phyloP scores from a whole-genome alignment of 1,139 yeast genomes.

The Kodamaea ohmeri region DNA sequence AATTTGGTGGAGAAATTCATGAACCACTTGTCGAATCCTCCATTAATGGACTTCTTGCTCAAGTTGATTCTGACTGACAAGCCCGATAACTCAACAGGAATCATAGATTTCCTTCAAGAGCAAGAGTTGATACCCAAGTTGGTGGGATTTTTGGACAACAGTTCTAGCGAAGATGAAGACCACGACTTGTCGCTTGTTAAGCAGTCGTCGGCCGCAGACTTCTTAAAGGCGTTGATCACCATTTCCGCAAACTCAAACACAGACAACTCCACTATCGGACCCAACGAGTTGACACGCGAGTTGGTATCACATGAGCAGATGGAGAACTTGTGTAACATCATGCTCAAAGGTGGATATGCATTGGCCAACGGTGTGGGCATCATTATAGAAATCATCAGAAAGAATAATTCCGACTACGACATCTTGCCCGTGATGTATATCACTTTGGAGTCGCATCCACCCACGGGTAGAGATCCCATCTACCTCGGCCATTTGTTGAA shows the following conservation, averaged over 20 bases:
- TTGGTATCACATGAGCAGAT: slow-evolving; percentile 71
- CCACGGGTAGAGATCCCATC: slow-evolving; percentile 91
- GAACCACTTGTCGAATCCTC: slow-evolving; percentile 79
- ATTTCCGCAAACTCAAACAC: slow-evolving; percentile 72
- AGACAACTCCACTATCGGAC: slow-evolving; percentile 88
- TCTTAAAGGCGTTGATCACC: slow-evolving; percentile 47
- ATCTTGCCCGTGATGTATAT: slow-evolving; percentile 83
- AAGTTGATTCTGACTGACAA: slow-evolving; percentile 78
- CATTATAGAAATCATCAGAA: slow-evolving; percentile 89
- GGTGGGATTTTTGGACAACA: slow-evolving; percentile 51
- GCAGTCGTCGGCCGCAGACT: slow-evolving; percentile 49
- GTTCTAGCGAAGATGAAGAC: slow-evolving; percentile 16
- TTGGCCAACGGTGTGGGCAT: slow-evolving; percentile 95
- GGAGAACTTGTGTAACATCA: slow-evolving; percentile 67
- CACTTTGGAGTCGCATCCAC: slow-evolving; percentile 89
- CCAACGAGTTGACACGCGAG: slow-evolving; percentile 90
- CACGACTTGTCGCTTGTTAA: slow-evolving; percentile 46
- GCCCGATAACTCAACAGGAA: slow-evolving; percentile 75
- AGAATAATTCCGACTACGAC: slow-evolving; percentile 94
- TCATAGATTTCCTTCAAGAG: slow-evolving; percentile 64
- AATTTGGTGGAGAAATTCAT: slow-evolving; percentile 65
- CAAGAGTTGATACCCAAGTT: slow-evolving; percentile 61
- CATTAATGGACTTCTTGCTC: slow-evolving; percentile 77
- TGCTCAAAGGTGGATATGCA: slow-evolving; percentile 91
- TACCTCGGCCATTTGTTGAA: slow-evolving; percentile 84